Base-by-base conservation (phyloP, 2,329 filamentous ascomycete species). In the Nemania diffusa region DNA sequence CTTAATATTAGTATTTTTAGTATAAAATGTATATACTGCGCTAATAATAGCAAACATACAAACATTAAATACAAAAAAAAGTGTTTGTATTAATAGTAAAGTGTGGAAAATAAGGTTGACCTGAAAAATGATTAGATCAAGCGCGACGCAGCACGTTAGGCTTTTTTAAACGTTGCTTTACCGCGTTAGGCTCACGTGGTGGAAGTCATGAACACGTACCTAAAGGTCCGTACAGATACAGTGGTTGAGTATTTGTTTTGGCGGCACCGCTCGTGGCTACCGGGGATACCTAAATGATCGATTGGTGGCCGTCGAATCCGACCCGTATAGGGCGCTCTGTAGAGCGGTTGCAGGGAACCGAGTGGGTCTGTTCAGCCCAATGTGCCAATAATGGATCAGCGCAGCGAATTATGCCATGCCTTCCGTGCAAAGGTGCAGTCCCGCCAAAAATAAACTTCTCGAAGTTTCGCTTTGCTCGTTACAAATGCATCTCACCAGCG, bases 391-490 rank as follows among this genome's bases (percentile, higher is more conserved):
- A 40, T 40, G 34, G 34, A 40, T 40, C 34, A 13, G 34, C 34
- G 11, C 34, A 40, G 34, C 34, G 11, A 40, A 40, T 40, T 40
- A 40, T 7, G 42, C 42, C 42, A 44, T 20, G 40, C 13, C 17
- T 22, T 11, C 24, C 7, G 42, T 46, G n/a, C 42, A 44, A 20
- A 34, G 32, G 6, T 48, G 2, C n/a, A n/a, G 29, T 24, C 51
- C 51, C 29, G n/a, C 51, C 29, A 6, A 37, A 24, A 27, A 15
- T 26, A 42, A 55, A 20, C 63, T 65, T 65, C 63, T 65, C 63
- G 63, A 65, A 65, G 51, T 61, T 65, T 65, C 63, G 51, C 57
- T 65, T 65, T 51, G 51, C 57, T 29, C 7, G 57, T 60, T 62
- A 58, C 32, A 60, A 60, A 60, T 51, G 57, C 57, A 51, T 40